Conservation (phyloP, 495 filamentous ascomycete genomes). For the Hypoxylon perforatum region DNA sequence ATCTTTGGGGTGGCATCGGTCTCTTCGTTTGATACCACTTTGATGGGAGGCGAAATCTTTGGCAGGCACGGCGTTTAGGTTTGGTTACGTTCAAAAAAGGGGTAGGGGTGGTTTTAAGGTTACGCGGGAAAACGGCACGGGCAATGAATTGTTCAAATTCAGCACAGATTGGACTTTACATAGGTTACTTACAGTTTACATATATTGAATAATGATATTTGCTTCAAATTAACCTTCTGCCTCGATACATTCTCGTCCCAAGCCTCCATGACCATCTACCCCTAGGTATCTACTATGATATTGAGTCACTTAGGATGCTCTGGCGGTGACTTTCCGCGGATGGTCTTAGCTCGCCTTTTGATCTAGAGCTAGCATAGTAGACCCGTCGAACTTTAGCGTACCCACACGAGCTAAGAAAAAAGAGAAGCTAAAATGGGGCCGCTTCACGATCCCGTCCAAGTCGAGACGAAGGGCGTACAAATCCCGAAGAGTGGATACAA, state of each 20-base stretch:
- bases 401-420: constrained; percentile 1
- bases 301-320: neutral
- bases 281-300: too few relatives aligned
- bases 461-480: neutral
- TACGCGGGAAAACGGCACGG: too few relatives aligned
- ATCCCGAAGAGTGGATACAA: neutral
- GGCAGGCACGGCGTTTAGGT: too few relatives aligned
- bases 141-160: too few relatives aligned
- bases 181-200: constrained; percentile 8
- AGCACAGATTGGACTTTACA: neutral
- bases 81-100: too few relatives aligned
- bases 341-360: neutral
- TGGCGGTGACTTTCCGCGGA: neutral
- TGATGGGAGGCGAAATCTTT: too few relatives aligned
- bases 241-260: neutral
- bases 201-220: constrained; percentile 19
- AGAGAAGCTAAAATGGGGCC: neutral
- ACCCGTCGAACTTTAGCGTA: neutral
- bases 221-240: neutral
- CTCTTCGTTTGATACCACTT: too few relatives aligned
- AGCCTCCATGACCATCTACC: neutral
- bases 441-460: constrained; percentile 4
- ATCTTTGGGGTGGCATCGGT: too few relatives aligned
- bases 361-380: neutral
- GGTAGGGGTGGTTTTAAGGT: too few relatives aligned